These are phyloP conservation scores for Powellomyces hirtus DNA, from an alignment of 192 early-diverging fungal species.

Conservation along the genomic window DNA sequence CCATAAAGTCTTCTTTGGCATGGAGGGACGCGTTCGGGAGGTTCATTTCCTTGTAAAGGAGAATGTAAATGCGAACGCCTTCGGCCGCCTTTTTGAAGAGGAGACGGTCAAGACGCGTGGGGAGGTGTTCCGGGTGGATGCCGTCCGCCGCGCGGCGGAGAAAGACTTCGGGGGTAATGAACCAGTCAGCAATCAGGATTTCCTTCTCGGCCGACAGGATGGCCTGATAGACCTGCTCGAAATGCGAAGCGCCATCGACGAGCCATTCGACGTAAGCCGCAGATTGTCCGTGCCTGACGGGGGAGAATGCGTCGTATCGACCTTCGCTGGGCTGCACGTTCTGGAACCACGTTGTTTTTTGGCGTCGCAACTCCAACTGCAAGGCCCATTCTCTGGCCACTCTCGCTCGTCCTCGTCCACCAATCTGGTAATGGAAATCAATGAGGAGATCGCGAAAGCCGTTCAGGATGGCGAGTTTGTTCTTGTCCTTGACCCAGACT, in stretches of 20 bases:
- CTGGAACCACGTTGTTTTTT: constrained; percentile 17
- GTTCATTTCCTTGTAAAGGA: constrained; percentile 81
- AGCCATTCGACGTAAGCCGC: constrained; percentile 11
- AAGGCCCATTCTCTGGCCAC: constrained; percentile 19
- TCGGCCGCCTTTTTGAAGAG: constrained; percentile 77
- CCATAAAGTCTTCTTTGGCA: constrained; percentile 29
- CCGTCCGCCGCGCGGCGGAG: constrained; percentile 75
- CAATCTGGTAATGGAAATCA: constrained; percentile 7
- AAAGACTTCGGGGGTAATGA: constrained; percentile 85
- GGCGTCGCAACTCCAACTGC: constrained; percentile 18
- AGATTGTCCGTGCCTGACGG: constrained; percentile 50
- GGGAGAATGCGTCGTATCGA: constrained; percentile 73
- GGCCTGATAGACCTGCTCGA: constrained; percentile 26
- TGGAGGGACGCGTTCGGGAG: constrained; percentile 35
- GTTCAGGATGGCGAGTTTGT: constrained; percentile 27
- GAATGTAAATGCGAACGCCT: constrained; percentile 80
- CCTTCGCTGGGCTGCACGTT: constrained; percentile 9
- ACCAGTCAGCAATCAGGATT: constrained; percentile 63
- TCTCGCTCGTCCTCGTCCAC: constrained; percentile 4
- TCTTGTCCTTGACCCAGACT: constrained; percentile 24
- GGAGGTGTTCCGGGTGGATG: constrained; percentile 46
- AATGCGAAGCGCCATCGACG: constrained; percentile 28
- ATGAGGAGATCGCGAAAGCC: constrained; percentile 33
- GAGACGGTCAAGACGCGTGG: constrained; percentile 72
- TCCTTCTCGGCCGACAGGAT: constrained; percentile 20